Base-by-base conservation (phyloP, 768 basidiomycete species). In the Leucosporidium yakuticum region DNA sequence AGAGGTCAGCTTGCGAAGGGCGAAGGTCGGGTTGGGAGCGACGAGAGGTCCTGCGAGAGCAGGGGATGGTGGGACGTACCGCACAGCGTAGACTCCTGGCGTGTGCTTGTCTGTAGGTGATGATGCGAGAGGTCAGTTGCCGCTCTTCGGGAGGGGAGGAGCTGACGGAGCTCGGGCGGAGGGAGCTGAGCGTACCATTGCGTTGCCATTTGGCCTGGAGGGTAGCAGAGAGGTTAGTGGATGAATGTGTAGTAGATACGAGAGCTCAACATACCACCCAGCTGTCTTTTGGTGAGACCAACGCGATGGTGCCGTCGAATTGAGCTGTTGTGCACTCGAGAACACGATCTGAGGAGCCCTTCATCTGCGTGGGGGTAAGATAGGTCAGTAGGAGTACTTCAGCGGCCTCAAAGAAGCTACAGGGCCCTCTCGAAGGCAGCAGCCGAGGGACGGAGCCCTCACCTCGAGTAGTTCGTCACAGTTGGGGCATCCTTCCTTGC, bases 381-480 rank as follows among this genome's bases (percentile, higher is more conserved):
- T 8, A 44, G 8, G 39, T 44, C 39, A 44, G 39, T 15, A 44
- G 17, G 11, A 8, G 14, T 6, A 2, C 36, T 5, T 12, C 11
- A 0, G 32, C 11, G 5, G 4, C 9, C 21, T 3, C 39, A 14
- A 17, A 21, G 9, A 25, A 34, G 51, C 31, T 53, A 4, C 23
- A 60, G 57, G 17, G 4, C 50, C 31, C 9, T 12, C 4, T 17
- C 4, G n/a, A n/a, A n/a, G n/a, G n/a, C n/a, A n/a, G n/a, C n/a
- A n/a, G n/a, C n/a, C n/a, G 56, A 49, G 60, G 19, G 14, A 25
- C 23, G 60, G 49, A 21, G 62, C n/a, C 78, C 84, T 64, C 68
- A 94, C 95, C 83, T 93, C 88, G 78, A 98, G 84, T 73, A 94
- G 83, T 77, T 95, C 91, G 74, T 98, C 95, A 77, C 96, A 99